A percentile compares a stretch with the other conserved stretches of the same genome.
These are phyloP conservation scores for Penicillium frequentans DNA, from an alignment of 2,329 filamentous ascomycete species.

Conservation along the genomic window DNA sequence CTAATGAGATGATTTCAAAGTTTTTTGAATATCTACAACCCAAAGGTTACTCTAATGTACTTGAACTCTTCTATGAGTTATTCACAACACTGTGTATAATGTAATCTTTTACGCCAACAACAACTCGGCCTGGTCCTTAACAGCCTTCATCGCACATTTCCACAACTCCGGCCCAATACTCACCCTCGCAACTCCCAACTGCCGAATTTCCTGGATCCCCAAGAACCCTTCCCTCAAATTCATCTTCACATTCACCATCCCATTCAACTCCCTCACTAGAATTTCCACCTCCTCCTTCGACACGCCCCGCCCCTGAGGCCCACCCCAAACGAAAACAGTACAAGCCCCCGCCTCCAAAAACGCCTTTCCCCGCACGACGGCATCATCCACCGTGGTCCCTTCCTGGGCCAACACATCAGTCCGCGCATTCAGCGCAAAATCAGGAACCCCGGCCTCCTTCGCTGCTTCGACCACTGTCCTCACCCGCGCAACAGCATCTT, in stretches of 20 bases:
- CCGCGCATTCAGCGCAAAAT: not conserved
- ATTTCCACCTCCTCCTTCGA: not conserved
- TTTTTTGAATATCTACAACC: no score
- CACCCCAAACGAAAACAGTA: not conserved
- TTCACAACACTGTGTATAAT: no score
- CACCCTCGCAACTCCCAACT: not conserved
- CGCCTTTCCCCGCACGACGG: not conserved
- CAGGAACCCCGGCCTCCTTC: not conserved
- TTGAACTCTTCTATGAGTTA: no score
- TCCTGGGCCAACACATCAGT: not conserved
- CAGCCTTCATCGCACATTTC: not conserved
- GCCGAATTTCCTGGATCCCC: not conserved
- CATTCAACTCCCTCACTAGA: not conserved
- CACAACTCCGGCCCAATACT: not conserved
- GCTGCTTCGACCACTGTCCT: not conserved
- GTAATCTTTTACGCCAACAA: no score
- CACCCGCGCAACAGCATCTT: not conserved
- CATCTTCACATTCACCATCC: not conserved
- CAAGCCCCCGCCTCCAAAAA: not conserved
- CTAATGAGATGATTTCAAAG: no score
- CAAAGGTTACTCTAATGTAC: no score
- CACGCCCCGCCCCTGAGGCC: not conserved
- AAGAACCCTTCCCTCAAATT: not conserved
- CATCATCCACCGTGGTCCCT: not conserved
- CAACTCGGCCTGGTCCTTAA: no score